Base-by-base conservation (phyloP, 495 filamentous ascomycete genomes). In the Talaromyces nanjingensis region DNA sequence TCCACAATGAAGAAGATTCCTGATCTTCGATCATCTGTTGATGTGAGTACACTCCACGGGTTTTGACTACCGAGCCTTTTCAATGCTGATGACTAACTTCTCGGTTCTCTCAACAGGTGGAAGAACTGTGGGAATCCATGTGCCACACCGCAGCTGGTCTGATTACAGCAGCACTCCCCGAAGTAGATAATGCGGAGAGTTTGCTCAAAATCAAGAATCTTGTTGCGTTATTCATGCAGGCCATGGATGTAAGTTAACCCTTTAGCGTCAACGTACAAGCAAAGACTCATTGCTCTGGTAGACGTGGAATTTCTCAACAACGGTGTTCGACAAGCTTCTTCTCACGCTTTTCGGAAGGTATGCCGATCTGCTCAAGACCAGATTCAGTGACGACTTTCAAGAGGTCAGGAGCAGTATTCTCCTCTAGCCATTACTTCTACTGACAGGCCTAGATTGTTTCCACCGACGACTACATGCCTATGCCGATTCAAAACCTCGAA, bases 401-500 rank as follows among this genome's bases (percentile, higher is more conserved):
- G 92, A 97, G 79, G 89, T 91, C 71, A 61, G 74, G 9, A 47
- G 39, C 29, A 33, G 6, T 16, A 29, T 33, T 53, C 22, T 42
- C 14, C 20, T 4, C 11, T 3, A 20, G 2, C 1, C 45, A 14
- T 2, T 49, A 8, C n/a, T 3, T 14, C 6, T 49, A 20, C 45
- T 49, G 18, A 49, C n/a, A 20, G 2, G 6, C n/a, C 8, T 64
- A 94, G 87, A 96, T 97, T 73, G 91, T 99, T 29, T 90, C 88
- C 11, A 96, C 92, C 12, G 94, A 99, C 72, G 94, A 99, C 72
- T 99, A 98, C 74, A 97, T 98, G 93, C 96, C 96, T 20, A 98
- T 99, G 96, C 87, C 90, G 6, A 96, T 97, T 68, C 87, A 89
- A 64, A 90, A 87, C 25, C 67, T 81, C n/a, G 92, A 96, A 63